These are phyloP conservation scores for Globisporangium spinosum DNA, from an alignment of 352 stramenopile species.

Conservation along the genomic window DNA sequence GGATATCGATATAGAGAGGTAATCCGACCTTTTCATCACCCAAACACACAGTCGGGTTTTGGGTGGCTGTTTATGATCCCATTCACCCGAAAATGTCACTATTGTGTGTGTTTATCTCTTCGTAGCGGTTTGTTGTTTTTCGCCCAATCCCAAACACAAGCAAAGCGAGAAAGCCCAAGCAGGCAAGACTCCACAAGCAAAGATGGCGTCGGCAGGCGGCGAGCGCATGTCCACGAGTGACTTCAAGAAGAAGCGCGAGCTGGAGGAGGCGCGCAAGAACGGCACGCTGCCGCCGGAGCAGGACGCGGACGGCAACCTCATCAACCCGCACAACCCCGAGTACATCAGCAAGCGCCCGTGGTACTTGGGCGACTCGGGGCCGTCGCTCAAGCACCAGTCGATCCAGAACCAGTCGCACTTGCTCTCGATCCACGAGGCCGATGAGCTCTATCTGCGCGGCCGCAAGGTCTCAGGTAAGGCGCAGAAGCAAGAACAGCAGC, in stretches of 20 bases:
- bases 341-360: conserved; percentile 99
- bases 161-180: background rate
- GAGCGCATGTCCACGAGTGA: conserved; percentile 75
- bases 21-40: too few relatives aligned
- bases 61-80: too few relatives aligned
- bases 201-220: conserved; percentile 56
- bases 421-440: conserved; percentile 87
- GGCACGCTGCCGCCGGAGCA: conserved; percentile 84
- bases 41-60: too few relatives aligned
- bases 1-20: too few relatives aligned
- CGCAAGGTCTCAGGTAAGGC: conserved; percentile 16
- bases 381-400: conserved; percentile 94
- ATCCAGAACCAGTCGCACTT: conserved; percentile 89
- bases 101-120: too few relatives aligned
- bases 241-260: conserved; percentile 87
- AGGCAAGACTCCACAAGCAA: conserved; percentile 14
- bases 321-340: conserved; percentile 99
- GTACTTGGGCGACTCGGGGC: conserved; percentile 94
- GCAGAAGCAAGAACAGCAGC: background rate
- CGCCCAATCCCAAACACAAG: background rate
- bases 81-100: too few relatives aligned
- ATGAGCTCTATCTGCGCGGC: conserved; percentile 70
- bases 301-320: conserved; percentile 93
- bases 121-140: too few relatives aligned
- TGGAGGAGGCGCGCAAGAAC: conserved; percentile 89